phyloP scores from a whole-genome alignment of 2,329 filamentous ascomycete genomes.

The Elsinoe batatas region DNA sequence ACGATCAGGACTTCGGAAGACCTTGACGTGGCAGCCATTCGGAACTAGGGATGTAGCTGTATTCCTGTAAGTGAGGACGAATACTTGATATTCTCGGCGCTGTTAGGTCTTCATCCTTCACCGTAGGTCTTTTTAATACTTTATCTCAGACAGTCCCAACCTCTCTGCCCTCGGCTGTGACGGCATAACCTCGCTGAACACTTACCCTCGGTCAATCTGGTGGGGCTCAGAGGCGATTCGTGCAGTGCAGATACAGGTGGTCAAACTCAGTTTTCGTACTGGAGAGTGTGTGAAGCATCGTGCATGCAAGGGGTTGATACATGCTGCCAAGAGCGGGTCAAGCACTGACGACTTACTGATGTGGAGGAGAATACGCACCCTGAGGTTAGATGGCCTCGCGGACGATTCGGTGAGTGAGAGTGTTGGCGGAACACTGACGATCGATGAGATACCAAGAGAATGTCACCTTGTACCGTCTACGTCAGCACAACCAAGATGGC shows the following conservation, averaged over 20 bases:
- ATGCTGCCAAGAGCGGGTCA: not conserved
- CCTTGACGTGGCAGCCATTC: not conserved
- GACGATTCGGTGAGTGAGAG: too few relatives aligned
- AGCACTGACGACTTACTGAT: not conserved
- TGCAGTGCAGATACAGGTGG: too few relatives aligned
- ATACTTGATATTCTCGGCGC: not conserved
- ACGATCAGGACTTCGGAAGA: constrained; percentile 26
- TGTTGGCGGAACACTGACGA: too few relatives aligned
- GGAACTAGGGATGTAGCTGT: not conserved
- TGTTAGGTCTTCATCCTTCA: not conserved
- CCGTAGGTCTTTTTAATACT: not conserved
- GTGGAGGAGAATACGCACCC: not conserved
- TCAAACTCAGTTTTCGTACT: too few relatives aligned
- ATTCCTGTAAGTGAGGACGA: not conserved
- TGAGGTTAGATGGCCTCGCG: not conserved
- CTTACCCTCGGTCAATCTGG: not conserved
- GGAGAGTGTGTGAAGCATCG: too few relatives aligned
- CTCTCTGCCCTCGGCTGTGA: not conserved
- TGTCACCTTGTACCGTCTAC: too few relatives aligned
- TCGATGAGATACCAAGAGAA: too few relatives aligned
- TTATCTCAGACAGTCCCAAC: not conserved
- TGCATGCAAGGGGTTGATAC: not conserved
- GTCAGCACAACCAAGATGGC: too few relatives aligned
- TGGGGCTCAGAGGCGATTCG: not conserved
- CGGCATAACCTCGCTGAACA: not conserved